Conservation (phyloP, 352 stramenopile genomes). For the Thraustochytrium striatum region DNA sequence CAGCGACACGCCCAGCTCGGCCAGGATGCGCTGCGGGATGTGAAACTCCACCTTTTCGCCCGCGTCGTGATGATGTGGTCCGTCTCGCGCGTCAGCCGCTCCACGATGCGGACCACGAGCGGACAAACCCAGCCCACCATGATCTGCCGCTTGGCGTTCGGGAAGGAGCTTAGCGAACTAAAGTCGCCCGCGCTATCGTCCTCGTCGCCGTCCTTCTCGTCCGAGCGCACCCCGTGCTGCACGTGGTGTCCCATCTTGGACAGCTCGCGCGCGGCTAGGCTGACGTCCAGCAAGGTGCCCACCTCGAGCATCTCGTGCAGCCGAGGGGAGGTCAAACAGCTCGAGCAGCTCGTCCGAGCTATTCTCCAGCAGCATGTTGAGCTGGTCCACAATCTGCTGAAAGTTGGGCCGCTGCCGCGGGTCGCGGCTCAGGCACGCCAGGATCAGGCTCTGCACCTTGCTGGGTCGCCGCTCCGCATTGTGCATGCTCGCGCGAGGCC, state of each 20-base stretch:
- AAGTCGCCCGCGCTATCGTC: not conserved
- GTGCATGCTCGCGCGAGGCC: not conserved
- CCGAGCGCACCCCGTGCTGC: not conserved
- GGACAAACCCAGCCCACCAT: constrained; percentile 10
- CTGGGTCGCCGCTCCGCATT: not conserved
- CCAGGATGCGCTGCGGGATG: constrained; percentile 31
- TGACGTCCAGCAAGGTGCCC: not conserved
- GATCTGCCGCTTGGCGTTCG: not conserved
- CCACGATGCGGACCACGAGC: constrained; percentile 21
- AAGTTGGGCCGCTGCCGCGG: constrained; percentile 38
- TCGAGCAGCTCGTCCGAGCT: constrained; percentile 31
- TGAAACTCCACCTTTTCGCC: constrained; percentile 26
- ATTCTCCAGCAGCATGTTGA: constrained; percentile 9
- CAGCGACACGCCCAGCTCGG: not conserved
- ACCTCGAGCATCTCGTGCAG: constrained; percentile 46
- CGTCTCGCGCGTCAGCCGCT: constrained; percentile 30
- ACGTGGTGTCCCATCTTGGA: not conserved
- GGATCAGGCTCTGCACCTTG: constrained; percentile 11
- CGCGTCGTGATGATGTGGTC: constrained; percentile 18
- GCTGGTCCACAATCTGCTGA: constrained; percentile 38
- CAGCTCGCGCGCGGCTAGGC: constrained; percentile 30
- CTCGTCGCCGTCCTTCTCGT: constrained; percentile 15
- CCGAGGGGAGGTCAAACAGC: constrained; percentile 40
- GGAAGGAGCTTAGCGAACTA: constrained; percentile 1
- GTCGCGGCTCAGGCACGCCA: constrained; percentile 45